Evolutionary conservation across 106 monocot genomes (phyloP), one percentile per base, ranked within the genome.

Genomic region (Dendrobium officinale): DNA sequence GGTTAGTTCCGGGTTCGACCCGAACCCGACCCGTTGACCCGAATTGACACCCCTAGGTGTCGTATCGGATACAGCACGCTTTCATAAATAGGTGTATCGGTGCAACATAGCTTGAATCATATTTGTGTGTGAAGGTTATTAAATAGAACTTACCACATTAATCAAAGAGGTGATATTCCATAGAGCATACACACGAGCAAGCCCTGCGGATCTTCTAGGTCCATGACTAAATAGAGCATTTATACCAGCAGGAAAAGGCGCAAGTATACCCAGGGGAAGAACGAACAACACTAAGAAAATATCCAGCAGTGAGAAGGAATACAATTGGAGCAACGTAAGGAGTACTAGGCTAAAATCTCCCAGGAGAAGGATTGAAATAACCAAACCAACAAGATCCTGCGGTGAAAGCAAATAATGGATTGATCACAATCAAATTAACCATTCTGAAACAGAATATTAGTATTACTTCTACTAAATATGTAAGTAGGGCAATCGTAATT

Each of bases 221-320:
- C 98, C 98, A 85, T 99, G 98, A 81, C 98, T 99, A 80, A 99
- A 99, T 31, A 99, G 89, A 58, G 92, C 95, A 85, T 93, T 99
- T 51, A 99, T 99, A 79, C 98, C 98, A 80, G 95, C 98, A 86
- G 98, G 98, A 45, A 99, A 99, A 26, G 98, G 98, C 73, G 89
- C 87, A 55, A 99, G 80, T 68, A 99, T 89, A 48, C 95, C 98
- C 75, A 99, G 79, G 49, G 98, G 98, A 78, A 99, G 92, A 83
- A 99, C 77, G 87, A 99, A 93, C 82, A 99, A 80, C 77, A 95
- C 98, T 47, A 99, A 70, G 80, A 99, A 89, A 72, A 93, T 84
- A 81, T 99, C 93, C 55, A 82, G 84, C 88, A 99, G 86, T 70
- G 92, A 95, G 77, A 90, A 92, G 27, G 98, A 95, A 87, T 95